These are phyloP conservation scores for Epichloe hybrida DNA, from an alignment of 2,329 filamentous ascomycete species.

Conservation along the genomic window DNA sequence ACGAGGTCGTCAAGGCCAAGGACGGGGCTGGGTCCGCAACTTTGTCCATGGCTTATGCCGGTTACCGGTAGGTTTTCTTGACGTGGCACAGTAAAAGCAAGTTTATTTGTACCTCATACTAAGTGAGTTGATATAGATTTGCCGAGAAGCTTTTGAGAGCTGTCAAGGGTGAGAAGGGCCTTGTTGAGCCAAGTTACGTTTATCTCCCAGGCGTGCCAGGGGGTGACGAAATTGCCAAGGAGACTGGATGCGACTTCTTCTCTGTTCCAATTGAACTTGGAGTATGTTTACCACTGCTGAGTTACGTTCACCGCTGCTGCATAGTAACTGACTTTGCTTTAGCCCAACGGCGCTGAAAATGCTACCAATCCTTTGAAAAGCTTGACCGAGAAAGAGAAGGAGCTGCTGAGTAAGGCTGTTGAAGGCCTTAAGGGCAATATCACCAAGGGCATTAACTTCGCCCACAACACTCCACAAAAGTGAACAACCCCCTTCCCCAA, in stretches of 20 bases:
- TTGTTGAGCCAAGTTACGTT: constrained; percentile 90
- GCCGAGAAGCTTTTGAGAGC: constrained; percentile 90
- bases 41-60: constrained; percentile 89
- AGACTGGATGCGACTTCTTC: constrained; percentile 83
- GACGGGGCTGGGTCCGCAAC: constrained; percentile 82
- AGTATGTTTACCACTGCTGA: constrained; percentile 41
- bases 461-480: constrained; percentile 79
- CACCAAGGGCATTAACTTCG: constrained; percentile 82
- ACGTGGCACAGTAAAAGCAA: background rate
- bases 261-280: constrained; percentile 92
- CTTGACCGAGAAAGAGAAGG: constrained; percentile 80
- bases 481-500: constrained; percentile 35
- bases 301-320: background rate
- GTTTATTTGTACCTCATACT: constrained; percentile 3
- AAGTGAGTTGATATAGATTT: constrained; percentile 43
- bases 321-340: constrained; percentile 16
- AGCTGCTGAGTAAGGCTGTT: constrained; percentile 62
- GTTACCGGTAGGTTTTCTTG: constrained; percentile 56
- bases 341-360: constrained; percentile 79
- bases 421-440: constrained; percentile 85
- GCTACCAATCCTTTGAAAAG: constrained; percentile 64
- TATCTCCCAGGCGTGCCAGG: constrained; percentile 85
- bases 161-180: constrained; percentile 74
- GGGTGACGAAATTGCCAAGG: constrained; percentile 78
- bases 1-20: constrained; percentile 93